Evolutionary conservation across 768 basidiomycete species (phyloP).

Genomic region (Russula griseocarnosa): DNA sequence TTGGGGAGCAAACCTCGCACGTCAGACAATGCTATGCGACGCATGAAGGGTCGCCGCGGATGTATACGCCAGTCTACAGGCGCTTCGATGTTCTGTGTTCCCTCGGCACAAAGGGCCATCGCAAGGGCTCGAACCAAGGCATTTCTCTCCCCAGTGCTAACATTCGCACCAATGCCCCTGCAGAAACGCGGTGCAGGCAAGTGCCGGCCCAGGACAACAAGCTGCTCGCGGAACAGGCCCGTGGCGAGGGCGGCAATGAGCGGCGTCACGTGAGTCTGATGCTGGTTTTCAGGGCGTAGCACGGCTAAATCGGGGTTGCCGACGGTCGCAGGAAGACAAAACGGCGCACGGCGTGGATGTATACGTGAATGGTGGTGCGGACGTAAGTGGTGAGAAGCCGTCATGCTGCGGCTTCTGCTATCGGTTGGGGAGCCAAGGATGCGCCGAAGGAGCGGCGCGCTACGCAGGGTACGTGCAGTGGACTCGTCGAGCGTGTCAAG

Average conservation of each 20-base stretch:
- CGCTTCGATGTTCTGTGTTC: slow-evolving; percentile 16
- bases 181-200: slow-evolving; percentile 29
- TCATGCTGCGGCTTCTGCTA: not conserved
- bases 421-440: not conserved
- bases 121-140: slow-evolving; percentile 8
- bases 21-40: slow-evolving; percentile 10
- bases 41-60: slow-evolving; percentile 22
- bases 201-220: slow-evolving; percentile 51
- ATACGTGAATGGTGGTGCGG: not conserved
- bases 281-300: slow-evolving; percentile 51
- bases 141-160: slow-evolving; percentile 4
- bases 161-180: not conserved
- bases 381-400: not conserved
- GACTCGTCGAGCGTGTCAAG: slow-evolving; percentile 18
- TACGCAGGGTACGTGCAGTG: not conserved
- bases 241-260: slow-evolving; percentile 49
- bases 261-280: slow-evolving; percentile 59
- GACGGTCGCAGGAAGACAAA: slow-evolving; percentile 10
- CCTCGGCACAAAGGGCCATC: slow-evolving; percentile 19
- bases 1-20: slow-evolving; percentile 8
- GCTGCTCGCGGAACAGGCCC: slow-evolving; percentile 50
- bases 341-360: slow-evolving; percentile 4
- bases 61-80: slow-evolving; percentile 18
- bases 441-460: slow-evolving; percentile 11
- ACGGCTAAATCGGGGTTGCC: slow-evolving; percentile 56